Evolutionary conservation across 2,329 filamentous ascomycete genomes (phyloP), one percentile per base, ranked within the genome.

Genomic region (Lecanosticta acicola): DNA sequence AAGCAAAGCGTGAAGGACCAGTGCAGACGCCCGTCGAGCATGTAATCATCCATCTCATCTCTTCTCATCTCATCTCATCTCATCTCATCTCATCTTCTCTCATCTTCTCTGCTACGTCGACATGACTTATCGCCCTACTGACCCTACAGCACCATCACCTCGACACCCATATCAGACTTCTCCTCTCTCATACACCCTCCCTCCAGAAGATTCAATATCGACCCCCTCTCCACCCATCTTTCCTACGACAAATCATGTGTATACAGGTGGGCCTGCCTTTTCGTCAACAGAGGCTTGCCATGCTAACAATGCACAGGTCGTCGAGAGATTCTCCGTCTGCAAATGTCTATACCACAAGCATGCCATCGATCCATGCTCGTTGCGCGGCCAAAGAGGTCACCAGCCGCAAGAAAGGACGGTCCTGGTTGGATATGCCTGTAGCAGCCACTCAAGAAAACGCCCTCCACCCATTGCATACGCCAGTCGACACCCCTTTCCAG

Each of bases 271-370:
- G 24, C 11, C 24, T 7, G 7, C 11, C 7, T 29, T 29, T 5
- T 7, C 24, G 11, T 11, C 24, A 29, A 29, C 24, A 7, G 7
- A 5, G 11, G 7, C 11, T 5, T 11, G 7, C 5, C 11, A 29
- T 29, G 24, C 24, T 29, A 29, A 29, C 24, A 29, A 29, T 7
- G 7, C 5, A 11, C 86, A 90, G 70, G 71, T 95, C 51, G 74
- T 91, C 59, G 89, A 95, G 68, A 77, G 87, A 48, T 95, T 89
- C 73, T 83, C 88, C 45, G 86, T 84, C 45, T 95, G 89, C 76
- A 79, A 82, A 54, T 95, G 89, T 70, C 76, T 91, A 58, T 94
- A 95, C 74, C 87, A 91, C 73, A 78, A 84, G 62, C 90, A 95
- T 66, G 82, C 86, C 39, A 77, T 95, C 59, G 89, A 95, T 62